Evolutionary conservation across 2,329 filamentous ascomycete genomes (phyloP).

Genomic region (Rhexocercosporidium sp.): DNA sequence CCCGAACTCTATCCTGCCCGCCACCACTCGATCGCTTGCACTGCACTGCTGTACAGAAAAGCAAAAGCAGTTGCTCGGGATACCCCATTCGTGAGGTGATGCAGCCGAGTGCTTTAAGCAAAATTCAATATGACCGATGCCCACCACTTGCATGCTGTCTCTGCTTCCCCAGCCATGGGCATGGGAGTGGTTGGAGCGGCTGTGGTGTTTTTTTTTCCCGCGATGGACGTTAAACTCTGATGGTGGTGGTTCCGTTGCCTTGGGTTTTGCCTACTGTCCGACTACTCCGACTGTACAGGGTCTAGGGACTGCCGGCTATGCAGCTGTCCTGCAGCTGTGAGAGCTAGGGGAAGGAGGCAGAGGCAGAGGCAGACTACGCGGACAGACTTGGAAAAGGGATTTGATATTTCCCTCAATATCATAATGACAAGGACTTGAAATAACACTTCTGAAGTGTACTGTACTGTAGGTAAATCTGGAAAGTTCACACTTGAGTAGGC

Average conservation of each 20-base stretch:
- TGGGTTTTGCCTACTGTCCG: too few species aligned
- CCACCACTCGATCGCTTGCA: background rate
- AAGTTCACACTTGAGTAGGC: too few species aligned
- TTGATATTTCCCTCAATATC: too few species aligned
- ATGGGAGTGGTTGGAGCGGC: background rate
- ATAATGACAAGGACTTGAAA: too few species aligned
- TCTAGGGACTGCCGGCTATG: background rate
- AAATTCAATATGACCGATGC: background rate
- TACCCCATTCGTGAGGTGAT: background rate
- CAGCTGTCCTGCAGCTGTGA: background rate
- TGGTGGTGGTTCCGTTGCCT: background rate
- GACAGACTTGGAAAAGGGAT: too few species aligned
- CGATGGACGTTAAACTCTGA: too few species aligned
- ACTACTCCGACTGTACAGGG: too few species aligned
- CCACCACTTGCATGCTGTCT: background rate
- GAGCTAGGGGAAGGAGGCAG: background rate
- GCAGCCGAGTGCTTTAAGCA: background rate
- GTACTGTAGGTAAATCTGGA: too few species aligned
- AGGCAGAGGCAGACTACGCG: background rate
- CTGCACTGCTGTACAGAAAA: background rate
- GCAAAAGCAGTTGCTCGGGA: background rate
- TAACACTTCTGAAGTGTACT: too few species aligned
- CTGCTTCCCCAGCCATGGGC: background rate
- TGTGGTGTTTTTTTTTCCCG: background rate
- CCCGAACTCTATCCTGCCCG: background rate